Evolutionary conservation across 805 yeast genomes (phyloP).

Genomic region (Hanseniaspora valbyensis): DNA sequence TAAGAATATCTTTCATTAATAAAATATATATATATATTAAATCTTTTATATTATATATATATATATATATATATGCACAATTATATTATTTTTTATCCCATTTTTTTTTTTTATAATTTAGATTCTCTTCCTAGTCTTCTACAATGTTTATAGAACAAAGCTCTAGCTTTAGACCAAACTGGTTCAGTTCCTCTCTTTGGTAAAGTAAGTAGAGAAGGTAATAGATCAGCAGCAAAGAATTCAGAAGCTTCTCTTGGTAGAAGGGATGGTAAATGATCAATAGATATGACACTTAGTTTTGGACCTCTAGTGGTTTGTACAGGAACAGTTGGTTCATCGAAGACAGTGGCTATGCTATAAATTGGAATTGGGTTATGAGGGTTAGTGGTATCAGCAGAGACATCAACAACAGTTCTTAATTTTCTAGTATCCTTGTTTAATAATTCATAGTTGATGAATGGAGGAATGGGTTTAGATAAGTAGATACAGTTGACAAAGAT

Average conservation of each 20-base stretch:
- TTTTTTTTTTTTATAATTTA: slow-evolving; percentile 30
- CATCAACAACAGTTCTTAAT: slow-evolving; percentile 88
- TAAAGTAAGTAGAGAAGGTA: slow-evolving; percentile 79
- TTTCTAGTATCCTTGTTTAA: slow-evolving; percentile 61
- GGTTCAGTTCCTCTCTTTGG: slow-evolving; percentile 73
- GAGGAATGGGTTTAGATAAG: slow-evolving; percentile 84
- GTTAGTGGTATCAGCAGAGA: slow-evolving; percentile 96
- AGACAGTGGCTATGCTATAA: slow-evolving; percentile 79
- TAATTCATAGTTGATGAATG: slow-evolving; percentile 63
- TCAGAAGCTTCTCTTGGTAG: slow-evolving; percentile 97
- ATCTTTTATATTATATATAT: not conserved
- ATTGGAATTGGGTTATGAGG: slow-evolving; percentile 98
- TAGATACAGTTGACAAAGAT: slow-evolving; percentile 94
- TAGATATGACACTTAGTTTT: slow-evolving; percentile 79
- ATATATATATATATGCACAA: not conserved
- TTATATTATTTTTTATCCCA: not conserved
- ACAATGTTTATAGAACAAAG: slow-evolving; percentile 73
- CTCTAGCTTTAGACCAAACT: slow-evolving; percentile 86
- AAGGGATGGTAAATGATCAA: slow-evolving; percentile 91
- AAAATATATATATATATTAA: too few relatives aligned
- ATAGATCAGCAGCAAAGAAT: slow-evolving; percentile 70
- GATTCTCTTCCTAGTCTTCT: slow-evolving; percentile 48
- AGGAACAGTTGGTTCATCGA: slow-evolving; percentile 77
- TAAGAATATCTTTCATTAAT: too few relatives aligned
- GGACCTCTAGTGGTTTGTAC: slow-evolving; percentile 76